These are phyloP conservation scores for Ustilago cynodontis DNA, from an alignment of 1,284 basidiomycete genomes.

Conservation along the genomic window DNA sequence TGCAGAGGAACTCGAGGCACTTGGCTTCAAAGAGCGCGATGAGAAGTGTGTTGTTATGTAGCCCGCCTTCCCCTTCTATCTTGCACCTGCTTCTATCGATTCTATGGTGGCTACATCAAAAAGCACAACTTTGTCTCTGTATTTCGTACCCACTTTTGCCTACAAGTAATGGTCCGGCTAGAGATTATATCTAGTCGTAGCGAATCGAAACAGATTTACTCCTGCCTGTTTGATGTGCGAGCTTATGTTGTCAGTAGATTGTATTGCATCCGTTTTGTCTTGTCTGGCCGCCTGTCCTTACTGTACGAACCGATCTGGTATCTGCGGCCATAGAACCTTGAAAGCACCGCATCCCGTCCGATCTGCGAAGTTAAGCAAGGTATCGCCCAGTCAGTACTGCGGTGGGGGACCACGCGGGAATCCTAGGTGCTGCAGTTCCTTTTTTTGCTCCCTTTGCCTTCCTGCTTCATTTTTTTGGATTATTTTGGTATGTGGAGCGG, in stretches of 20 bases:
- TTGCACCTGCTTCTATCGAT: background rate
- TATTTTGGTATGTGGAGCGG: background rate
- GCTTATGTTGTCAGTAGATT: no score
- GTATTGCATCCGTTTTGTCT: no score
- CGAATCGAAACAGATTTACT: background rate
- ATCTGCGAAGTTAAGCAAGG: constrained; percentile 84
- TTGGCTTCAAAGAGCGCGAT: constrained; percentile 73
- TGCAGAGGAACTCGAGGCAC: constrained; percentile 78
- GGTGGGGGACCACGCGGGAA: constrained; percentile 86
- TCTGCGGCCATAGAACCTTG: constrained; percentile 83
- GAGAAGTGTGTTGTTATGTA: constrained; percentile 50
- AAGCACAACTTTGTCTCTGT: background rate
- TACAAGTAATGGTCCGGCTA: constrained; percentile 1
- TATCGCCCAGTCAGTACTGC: constrained; percentile 85
- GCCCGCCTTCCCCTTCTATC: background rate
- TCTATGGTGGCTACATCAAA: background rate
- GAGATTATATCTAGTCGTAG: background rate
- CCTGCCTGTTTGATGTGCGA: no score
- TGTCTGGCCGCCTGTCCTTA: no score
- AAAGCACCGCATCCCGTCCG: constrained; percentile 84
- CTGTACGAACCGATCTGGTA: constrained; percentile 48
- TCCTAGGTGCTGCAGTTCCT: constrained; percentile 82
- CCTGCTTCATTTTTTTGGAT: constrained; percentile 6
- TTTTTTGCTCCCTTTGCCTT: no score
- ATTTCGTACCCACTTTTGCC: background rate